Evolutionary conservation across 2,329 filamentous ascomycete genomes (phyloP).

Genomic region (Aureobasidium melanogenum): DNA sequence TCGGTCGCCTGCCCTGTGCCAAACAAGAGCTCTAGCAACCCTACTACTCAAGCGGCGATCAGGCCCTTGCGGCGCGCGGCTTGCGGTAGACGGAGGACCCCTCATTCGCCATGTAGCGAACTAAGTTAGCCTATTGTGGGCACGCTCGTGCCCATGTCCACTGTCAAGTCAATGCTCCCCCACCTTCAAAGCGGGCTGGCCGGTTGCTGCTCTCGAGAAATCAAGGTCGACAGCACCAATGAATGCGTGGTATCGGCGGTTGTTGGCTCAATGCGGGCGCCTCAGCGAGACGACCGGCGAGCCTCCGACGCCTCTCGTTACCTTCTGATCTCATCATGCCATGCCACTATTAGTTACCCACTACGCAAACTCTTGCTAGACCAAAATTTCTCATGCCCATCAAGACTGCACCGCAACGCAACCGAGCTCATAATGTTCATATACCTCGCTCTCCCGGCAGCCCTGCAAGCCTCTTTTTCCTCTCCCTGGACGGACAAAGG

Average conservation of each 20-base stretch:
- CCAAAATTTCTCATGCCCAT: slow-evolving; percentile 4
- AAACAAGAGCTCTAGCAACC: slow-evolving; percentile 1
- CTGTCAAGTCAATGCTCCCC: slow-evolving; percentile 2
- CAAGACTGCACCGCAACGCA: slow-evolving; percentile 4
- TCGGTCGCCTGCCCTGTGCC: slow-evolving; percentile 1
- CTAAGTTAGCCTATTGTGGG: slow-evolving; percentile 11
- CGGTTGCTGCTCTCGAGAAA: slow-evolving; percentile 3
- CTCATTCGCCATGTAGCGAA: slow-evolving; percentile 12
- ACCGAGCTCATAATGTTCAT: slow-evolving; percentile 9
- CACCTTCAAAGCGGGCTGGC: slow-evolving; percentile 13
- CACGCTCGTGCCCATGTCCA: slow-evolving; percentile 4
- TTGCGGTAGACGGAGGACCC: slow-evolving; percentile 8
- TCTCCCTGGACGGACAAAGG: not conserved
- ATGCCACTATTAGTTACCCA: slow-evolving; percentile 13
- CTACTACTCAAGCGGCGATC: slow-evolving; percentile 11
- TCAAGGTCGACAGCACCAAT: slow-evolving; percentile 8
- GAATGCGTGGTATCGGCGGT: slow-evolving; percentile 8
- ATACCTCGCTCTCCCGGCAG: not conserved
- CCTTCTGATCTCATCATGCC: slow-evolving; percentile 15
- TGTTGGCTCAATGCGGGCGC: slow-evolving; percentile 12
- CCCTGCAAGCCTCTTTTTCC: slow-evolving; percentile 1
- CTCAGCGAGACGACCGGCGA: slow-evolving; percentile 11
- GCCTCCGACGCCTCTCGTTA: slow-evolving; percentile 11
- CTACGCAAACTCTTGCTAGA: slow-evolving; percentile 12
- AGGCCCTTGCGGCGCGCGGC: slow-evolving; percentile 11